Conservation (phyloP, 192 early-diverging fungal genomes). For the Phycomyces blakesleeanus region DNA sequence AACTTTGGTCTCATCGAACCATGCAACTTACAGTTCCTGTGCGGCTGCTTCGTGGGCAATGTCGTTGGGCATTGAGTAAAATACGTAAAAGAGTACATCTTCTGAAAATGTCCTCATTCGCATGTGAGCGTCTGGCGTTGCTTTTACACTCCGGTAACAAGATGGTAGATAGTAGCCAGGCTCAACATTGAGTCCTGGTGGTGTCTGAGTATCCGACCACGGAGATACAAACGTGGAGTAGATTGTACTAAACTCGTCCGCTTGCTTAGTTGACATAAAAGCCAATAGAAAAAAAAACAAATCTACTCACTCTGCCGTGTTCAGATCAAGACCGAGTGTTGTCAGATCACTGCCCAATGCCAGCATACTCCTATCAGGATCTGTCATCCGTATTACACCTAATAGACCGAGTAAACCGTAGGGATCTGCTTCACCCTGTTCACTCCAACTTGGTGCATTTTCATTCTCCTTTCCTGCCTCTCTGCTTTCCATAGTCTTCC, state of each 20-base stretch:
- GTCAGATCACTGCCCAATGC: slow-evolving; percentile 90
- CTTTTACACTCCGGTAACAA: slow-evolving; percentile 75
- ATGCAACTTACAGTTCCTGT: slow-evolving; percentile 76
- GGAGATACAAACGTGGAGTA: slow-evolving; percentile 88
- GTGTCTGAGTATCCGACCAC: slow-evolving; percentile 73
- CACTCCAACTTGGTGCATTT: slow-evolving; percentile 4
- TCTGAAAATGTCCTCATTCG: slow-evolving; percentile 75
- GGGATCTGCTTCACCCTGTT: slow-evolving; percentile 43
- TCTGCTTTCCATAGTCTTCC: background rate
- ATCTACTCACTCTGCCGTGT: slow-evolving; percentile 60
- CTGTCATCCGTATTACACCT: slow-evolving; percentile 73
- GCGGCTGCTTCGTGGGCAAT: slow-evolving; percentile 89
- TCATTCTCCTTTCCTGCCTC: background rate
- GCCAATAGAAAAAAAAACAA: background rate
- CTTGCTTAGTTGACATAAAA: slow-evolving; percentile 1
- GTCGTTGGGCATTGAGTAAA: slow-evolving; percentile 95
- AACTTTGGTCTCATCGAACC: background rate
- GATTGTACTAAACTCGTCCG: slow-evolving; percentile 40
- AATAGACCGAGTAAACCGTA: slow-evolving; percentile 88
- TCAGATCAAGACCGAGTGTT: slow-evolving; percentile 74
- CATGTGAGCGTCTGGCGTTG: slow-evolving; percentile 65
- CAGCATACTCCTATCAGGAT: slow-evolving; percentile 74
- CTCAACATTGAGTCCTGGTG: slow-evolving; percentile 61
- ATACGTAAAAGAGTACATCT: slow-evolving; percentile 96
- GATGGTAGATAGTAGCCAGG: slow-evolving; percentile 82